These are phyloP conservation scores for Stenogyne calaminthoides DNA, from an alignment of 305 asterid species.

Conservation along the genomic window DNA sequence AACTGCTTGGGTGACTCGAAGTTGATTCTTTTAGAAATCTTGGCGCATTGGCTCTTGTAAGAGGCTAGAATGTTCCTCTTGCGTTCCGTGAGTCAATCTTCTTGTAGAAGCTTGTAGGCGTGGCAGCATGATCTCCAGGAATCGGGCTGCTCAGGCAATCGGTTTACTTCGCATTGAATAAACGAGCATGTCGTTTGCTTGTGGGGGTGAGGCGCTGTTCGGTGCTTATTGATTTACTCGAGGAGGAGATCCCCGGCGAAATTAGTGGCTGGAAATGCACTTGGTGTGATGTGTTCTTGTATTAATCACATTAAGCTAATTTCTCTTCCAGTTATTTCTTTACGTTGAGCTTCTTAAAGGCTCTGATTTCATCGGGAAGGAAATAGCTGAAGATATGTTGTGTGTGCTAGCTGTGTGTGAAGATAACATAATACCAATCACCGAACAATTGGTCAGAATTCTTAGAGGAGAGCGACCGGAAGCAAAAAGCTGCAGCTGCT, in stretches of 20 bases:
- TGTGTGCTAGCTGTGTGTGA: conserved; percentile 53
- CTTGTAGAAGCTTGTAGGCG: conserved; percentile 54
- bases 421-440: conserved; percentile 49
- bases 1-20: conserved; percentile 33
- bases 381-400: conserved; percentile 60
- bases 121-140: conserved; percentile 60
- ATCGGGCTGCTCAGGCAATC: conserved; percentile 67
- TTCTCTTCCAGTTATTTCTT: conserved; percentile 48
- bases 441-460: conserved; percentile 47
- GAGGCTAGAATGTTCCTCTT: conserved; percentile 54
- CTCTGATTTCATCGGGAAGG: conserved; percentile 45
- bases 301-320: conserved; percentile 47
- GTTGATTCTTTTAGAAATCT: conserved; percentile 49
- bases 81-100: conserved; percentile 37
- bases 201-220: conserved; percentile 46
- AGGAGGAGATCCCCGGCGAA: conserved; percentile 43
- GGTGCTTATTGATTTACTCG: conserved; percentile 46
- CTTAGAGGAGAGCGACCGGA: conserved; percentile 38
- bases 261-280: conserved; percentile 59
- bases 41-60: conserved; percentile 58
- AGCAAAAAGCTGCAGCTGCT: conserved; percentile 60
- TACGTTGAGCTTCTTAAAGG: conserved; percentile 47
- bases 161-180: conserved; percentile 58
- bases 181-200: conserved; percentile 44
- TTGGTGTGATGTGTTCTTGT: conserved; percentile 58